Evolutionary conservation across 352 stramenopile species (phyloP).

Genomic region (Blastocystis sp.): DNA sequence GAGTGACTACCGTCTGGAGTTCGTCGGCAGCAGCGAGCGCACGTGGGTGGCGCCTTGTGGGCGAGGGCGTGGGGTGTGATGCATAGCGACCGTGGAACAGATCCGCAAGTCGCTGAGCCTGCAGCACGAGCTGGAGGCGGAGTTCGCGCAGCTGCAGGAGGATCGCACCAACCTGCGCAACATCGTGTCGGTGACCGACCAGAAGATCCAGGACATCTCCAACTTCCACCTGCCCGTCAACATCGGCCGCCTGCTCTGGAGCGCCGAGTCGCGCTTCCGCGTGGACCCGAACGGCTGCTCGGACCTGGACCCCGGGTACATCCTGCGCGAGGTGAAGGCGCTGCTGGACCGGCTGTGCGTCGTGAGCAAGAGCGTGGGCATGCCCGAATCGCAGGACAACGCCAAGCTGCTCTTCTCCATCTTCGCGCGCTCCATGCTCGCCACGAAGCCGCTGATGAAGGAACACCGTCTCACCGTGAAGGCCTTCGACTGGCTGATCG

Average conservation of each 20-base stretch:
- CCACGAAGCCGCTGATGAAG: constrained; percentile 90
- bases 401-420: constrained; percentile 96
- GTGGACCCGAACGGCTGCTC: constrained; percentile 72
- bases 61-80: not conserved
- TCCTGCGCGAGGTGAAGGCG: constrained; percentile 85
- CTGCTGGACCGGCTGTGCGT: constrained; percentile 90
- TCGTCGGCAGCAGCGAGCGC: not conserved
- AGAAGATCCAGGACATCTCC: constrained; percentile 78
- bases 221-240: constrained; percentile 85
- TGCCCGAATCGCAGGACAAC: constrained; percentile 92
- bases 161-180: constrained; percentile 88
- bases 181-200: constrained; percentile 89
- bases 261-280: constrained; percentile 83
- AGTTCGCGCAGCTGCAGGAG: constrained; percentile 87
- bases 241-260: constrained; percentile 89
- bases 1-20: constrained; percentile 27
- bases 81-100: constrained; percentile 71
- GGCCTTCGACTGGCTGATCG: constrained; percentile 88
- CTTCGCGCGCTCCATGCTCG: constrained; percentile 88
- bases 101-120: constrained; percentile 88
- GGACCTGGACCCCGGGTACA: constrained; percentile 72
- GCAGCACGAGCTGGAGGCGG: constrained; percentile 86
- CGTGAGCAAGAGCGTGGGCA: constrained; percentile 89
- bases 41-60: constrained; percentile 20
- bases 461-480: constrained; percentile 90